phyloP scores from a whole-genome alignment of 306 rosid species.

The Cucumis melo region DNA sequence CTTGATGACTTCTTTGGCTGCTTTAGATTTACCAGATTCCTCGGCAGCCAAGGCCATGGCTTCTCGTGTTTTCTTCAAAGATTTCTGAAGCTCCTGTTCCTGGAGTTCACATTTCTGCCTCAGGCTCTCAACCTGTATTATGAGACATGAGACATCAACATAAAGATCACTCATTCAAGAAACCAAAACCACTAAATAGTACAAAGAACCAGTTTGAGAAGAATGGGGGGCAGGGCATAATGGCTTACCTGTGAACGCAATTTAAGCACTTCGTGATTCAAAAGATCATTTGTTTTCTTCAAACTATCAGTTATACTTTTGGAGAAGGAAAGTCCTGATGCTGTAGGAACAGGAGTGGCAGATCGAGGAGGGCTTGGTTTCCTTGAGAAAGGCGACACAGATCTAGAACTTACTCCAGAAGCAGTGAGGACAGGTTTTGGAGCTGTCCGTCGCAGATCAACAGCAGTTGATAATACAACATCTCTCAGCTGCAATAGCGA shows the following conservation, averaged over 20 bases:
- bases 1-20: slow-evolving; percentile 93
- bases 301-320: slow-evolving; percentile 61
- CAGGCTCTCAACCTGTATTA: slow-evolving; percentile 67
- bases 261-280: slow-evolving; percentile 71
- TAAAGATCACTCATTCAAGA: background rate
- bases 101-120: slow-evolving; percentile 68
- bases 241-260: slow-evolving; percentile 60
- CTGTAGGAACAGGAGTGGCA: slow-evolving; percentile 89
- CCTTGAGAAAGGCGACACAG: slow-evolving; percentile 86
- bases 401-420: slow-evolving; percentile 76
- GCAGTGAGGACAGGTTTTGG: slow-evolving; percentile 65
- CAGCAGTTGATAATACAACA: slow-evolving; percentile 58
- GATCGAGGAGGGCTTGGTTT: slow-evolving; percentile 94
- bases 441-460: slow-evolving; percentile 57
- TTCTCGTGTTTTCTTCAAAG: slow-evolving; percentile 66
- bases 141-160: slow-evolving; percentile 2
- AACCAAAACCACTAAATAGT: background rate
- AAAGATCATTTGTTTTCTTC: slow-evolving; percentile 80
- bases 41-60: slow-evolving; percentile 70
- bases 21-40: slow-evolving; percentile 69
- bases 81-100: slow-evolving; percentile 72
- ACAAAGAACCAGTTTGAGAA: background rate
- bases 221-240: background rate
- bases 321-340: slow-evolving; percentile 88
- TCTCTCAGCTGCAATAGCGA: slow-evolving; percentile 82